phyloP scores from a whole-genome alignment of 805 yeast species.

The Isabelozyma pseudorhagii region DNA sequence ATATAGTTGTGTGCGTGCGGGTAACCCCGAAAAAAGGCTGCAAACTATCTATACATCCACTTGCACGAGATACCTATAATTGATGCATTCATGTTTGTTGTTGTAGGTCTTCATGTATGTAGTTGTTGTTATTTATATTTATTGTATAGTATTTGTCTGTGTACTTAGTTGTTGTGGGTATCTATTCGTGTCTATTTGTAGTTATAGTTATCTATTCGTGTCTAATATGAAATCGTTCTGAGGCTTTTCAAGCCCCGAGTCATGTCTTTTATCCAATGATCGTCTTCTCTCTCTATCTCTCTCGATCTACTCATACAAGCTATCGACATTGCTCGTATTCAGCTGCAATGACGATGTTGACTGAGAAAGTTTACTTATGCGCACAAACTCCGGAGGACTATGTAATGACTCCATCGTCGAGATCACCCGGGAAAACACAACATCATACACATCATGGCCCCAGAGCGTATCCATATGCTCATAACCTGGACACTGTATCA shows the following conservation, averaged over 20 bases:
- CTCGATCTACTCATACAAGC: neutral
- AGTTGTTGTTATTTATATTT: no score
- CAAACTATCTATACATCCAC: neutral
- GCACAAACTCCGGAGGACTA: neutral
- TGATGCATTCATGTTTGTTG: no score
- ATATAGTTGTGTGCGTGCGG: slow-evolving; percentile 19
- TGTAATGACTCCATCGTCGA: slow-evolving; percentile 2
- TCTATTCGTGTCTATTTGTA: no score
- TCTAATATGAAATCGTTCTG: no score
- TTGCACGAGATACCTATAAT: no score
- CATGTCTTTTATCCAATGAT: no score
- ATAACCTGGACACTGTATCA: slow-evolving; percentile 18
- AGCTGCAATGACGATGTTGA: neutral
- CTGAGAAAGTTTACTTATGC: neutral
- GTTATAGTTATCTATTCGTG: no score
- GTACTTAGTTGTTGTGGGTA: no score
- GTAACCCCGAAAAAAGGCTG: slow-evolving; percentile 15
- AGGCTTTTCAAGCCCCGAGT: no score
- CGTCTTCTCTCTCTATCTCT: no score
- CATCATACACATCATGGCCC: slow-evolving; percentile 22
- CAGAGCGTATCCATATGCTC: slow-evolving; percentile 34
- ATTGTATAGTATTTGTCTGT: no score
- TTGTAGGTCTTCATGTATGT: no score
- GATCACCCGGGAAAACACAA: slow-evolving; percentile 19
- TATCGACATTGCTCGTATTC: neutral